A percentile compares a stretch with the other conserved stretches of the same genome.
Evolutionary conservation across 1,284 basidiomycete genomes (phyloP).

Genomic region (Vanrija sp.): DNA sequence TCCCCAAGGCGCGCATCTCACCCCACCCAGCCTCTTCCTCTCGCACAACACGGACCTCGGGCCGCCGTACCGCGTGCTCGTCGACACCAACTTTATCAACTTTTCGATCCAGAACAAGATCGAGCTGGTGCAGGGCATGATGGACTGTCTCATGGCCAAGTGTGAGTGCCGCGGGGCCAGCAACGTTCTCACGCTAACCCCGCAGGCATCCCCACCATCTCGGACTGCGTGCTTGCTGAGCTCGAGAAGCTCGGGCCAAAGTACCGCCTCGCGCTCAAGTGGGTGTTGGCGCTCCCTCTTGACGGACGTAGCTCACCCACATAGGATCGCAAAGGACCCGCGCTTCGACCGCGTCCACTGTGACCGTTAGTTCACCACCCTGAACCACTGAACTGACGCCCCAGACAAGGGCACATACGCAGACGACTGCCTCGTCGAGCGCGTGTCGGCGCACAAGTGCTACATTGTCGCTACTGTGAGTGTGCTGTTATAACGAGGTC

Average conservation of each 20-base stretch:
- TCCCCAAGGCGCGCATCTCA: not conserved
- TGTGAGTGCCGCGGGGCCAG: no score
- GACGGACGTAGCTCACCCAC: not conserved
- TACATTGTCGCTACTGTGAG: constrained; percentile 86
- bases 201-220: constrained; percentile 97
- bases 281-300: no score
- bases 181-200: no score
- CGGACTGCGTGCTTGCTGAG: constrained; percentile 97
- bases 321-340: constrained; percentile 90
- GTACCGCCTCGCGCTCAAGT: constrained; percentile 91
- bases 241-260: constrained; percentile 95
- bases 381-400: constrained; percentile 4
- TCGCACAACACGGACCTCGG: constrained; percentile 94
- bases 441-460: constrained; percentile 91
- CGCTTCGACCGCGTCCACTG: constrained; percentile 92
- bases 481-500: not conserved
- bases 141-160: constrained; percentile 99
- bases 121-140: constrained; percentile 95
- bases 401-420: constrained; percentile 87
- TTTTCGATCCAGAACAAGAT: constrained; percentile 98
- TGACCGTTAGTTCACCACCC: constrained; percentile 54
- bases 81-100: constrained; percentile 99
- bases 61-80: constrained; percentile 93
- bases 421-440: constrained; percentile 95
- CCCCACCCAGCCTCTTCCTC: constrained; percentile 70